These are phyloP conservation scores for Ambrosiella beaveri DNA, from an alignment of 2,329 filamentous ascomycete genomes.

Conservation along the genomic window DNA sequence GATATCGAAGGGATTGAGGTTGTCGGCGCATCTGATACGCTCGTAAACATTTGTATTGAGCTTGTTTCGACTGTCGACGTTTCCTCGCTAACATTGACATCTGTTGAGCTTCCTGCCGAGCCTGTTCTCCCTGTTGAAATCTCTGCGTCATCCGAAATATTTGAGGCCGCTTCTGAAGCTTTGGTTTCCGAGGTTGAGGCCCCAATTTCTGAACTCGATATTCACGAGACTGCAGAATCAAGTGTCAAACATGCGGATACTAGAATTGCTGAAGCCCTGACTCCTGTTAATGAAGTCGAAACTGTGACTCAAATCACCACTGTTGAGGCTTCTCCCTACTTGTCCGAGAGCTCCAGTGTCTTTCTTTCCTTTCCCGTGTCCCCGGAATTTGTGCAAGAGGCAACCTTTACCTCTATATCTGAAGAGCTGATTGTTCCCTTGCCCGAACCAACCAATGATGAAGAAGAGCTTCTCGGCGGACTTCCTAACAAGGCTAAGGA, in stretches of 20 bases:
- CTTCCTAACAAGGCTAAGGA: background rate
- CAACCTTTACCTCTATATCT: background rate
- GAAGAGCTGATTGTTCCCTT: too few relatives aligned
- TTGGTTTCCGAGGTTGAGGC: background rate
- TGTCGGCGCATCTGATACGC: too few relatives aligned
- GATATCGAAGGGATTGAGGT: too few relatives aligned
- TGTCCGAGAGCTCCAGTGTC: background rate
- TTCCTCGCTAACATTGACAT: background rate
- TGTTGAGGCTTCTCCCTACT: background rate
- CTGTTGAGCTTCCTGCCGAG: background rate
- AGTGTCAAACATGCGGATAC: background rate
- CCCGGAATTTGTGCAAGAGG: background rate
- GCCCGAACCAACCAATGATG: background rate
- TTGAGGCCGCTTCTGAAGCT: background rate
- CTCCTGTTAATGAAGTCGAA: too few relatives aligned
- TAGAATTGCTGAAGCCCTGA: background rate
- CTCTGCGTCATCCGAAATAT: background rate
- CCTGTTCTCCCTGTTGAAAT: background rate
- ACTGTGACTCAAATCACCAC: too few relatives aligned
- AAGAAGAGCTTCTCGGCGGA: background rate
- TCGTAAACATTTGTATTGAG: too few relatives aligned
- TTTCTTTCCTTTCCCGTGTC: conserved; percentile 2
- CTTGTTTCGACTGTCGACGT: too few relatives aligned
- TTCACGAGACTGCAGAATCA: background rate
- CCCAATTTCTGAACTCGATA: background rate